phyloP scores from a whole-genome alignment of 352 stramenopile genomes.

The Phytophthora palmivora region DNA sequence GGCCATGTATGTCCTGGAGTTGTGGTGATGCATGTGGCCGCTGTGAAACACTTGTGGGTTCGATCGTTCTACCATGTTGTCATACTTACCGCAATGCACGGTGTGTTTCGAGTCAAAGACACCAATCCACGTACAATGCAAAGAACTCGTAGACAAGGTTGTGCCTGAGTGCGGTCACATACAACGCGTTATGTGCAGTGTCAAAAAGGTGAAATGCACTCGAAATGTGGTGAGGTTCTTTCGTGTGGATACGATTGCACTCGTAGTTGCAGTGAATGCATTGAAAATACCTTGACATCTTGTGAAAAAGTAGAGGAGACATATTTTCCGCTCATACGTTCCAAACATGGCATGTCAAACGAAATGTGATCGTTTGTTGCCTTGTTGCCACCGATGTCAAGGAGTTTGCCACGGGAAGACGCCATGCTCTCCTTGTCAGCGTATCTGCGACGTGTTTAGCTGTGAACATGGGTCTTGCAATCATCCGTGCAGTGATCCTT shows the following conservation, averaged over 20 bases:
- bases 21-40: conserved; percentile 68
- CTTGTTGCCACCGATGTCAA: too few relatives aligned
- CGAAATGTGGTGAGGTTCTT: too few relatives aligned
- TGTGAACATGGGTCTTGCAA: too few relatives aligned
- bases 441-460: too few relatives aligned
- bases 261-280: too few relatives aligned
- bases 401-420: too few relatives aligned
- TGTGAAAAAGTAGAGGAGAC: conserved; percentile 23
- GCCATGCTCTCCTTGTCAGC: too few relatives aligned
- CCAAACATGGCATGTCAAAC: too few relatives aligned
- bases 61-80: conserved; percentile 58
- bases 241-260: too few relatives aligned
- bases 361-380: too few relatives aligned
- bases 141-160: too few relatives aligned
- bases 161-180: conserved; percentile 47
- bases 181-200: conserved; percentile 33
- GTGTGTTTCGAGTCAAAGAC: conserved; percentile 38
- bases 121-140: conserved; percentile 32
- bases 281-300: conserved; percentile 49
- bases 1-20: conserved; percentile 62
- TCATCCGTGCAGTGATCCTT: too few relatives aligned
- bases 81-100: conserved; percentile 45
- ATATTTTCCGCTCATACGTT: conserved; percentile 39
- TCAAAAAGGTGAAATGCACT: conserved; percentile 29
- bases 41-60: conserved; percentile 52